Percentiles rank a stretch among this genome's conserved stretches.
Conservation (phyloP, 2,329 filamentous ascomycete genomes). For the Hysterium pulicare region DNA sequence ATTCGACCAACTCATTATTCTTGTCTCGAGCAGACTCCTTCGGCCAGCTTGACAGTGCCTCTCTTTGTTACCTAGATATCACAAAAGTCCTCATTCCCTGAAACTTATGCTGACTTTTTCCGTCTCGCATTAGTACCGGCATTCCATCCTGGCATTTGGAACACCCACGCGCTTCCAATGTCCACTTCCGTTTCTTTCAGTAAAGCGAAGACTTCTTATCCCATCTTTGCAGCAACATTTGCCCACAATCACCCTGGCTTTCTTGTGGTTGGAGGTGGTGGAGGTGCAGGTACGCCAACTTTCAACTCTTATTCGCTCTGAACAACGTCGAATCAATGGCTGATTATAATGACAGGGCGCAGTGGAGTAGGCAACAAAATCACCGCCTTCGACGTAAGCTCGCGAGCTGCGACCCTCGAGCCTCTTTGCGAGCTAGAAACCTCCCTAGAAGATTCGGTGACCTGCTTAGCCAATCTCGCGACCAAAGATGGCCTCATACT, state of each 20-base stretch:
- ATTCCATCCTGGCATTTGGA: neutral
- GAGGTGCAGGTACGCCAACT: conserved; percentile 60
- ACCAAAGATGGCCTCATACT: conserved; percentile 53
- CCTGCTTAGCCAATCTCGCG: conserved; percentile 70
- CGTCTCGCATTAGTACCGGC: too few species aligned
- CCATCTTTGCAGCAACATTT: conserved; percentile 84
- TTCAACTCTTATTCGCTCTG: neutral
- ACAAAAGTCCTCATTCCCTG: too few species aligned
- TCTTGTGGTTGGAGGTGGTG: conserved; percentile 81
- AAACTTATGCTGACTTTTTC: too few species aligned
- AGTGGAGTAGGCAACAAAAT: conserved; percentile 87
- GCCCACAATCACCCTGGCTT: conserved; percentile 74
- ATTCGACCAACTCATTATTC: too few species aligned
- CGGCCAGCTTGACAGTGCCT: too few species aligned
- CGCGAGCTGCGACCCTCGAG: conserved; percentile 58
- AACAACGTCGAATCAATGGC: conserved; percentile 11
- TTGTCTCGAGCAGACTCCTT: too few species aligned
- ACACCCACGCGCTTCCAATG: conserved; percentile 8
- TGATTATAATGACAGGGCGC: conserved; percentile 32
- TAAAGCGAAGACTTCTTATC: conserved; percentile 71
- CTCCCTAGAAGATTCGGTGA: conserved; percentile 85
- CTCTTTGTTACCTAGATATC: too few species aligned
- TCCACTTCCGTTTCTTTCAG: conserved; percentile 44
- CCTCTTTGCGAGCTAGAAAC: conserved; percentile 70
- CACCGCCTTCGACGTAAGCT: conserved; percentile 69